phyloP scores from a whole-genome alignment of 345 rosid species.

The Dipteronia sinensis region DNA sequence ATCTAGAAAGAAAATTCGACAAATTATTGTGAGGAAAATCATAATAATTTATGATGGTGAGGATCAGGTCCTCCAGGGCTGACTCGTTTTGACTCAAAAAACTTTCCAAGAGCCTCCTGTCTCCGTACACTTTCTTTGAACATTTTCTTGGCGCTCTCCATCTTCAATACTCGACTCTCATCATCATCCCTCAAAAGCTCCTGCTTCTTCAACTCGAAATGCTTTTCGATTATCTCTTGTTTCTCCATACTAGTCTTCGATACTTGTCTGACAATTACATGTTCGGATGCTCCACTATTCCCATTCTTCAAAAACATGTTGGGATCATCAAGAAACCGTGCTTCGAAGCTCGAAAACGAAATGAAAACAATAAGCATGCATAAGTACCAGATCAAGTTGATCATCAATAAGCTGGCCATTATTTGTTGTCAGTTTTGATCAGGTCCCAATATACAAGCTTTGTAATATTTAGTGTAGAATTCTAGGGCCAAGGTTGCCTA shows the following conservation, averaged over 20 bases:
- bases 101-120: slow-evolving; percentile 34
- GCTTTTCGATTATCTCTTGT: slow-evolving; percentile 20
- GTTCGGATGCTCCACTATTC: background rate
- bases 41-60: slow-evolving; percentile 47
- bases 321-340: background rate
- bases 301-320: background rate
- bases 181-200: background rate
- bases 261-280: background rate
- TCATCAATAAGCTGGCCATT: slow-evolving; percentile 4
- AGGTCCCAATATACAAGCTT: background rate
- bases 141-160: slow-evolving; percentile 45
- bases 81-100: slow-evolving; percentile 37
- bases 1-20: background rate
- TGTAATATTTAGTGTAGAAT: background rate
- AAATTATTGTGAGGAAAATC: background rate
- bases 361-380: background rate
- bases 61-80: slow-evolving; percentile 84
- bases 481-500: background rate
- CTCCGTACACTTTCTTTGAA: slow-evolving; percentile 45
- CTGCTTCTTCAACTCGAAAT: slow-evolving; percentile 8
- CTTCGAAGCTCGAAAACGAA: background rate
- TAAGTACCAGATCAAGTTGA: background rate
- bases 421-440: background rate
- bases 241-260: slow-evolving; percentile 8
- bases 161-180: slow-evolving; percentile 29